A percentile compares a stretch with the other conserved stretches of the same genome.
Evolutionary conservation across 441 rosid genomes (phyloP).

Genomic region (Adansonia gregorii): DNA sequence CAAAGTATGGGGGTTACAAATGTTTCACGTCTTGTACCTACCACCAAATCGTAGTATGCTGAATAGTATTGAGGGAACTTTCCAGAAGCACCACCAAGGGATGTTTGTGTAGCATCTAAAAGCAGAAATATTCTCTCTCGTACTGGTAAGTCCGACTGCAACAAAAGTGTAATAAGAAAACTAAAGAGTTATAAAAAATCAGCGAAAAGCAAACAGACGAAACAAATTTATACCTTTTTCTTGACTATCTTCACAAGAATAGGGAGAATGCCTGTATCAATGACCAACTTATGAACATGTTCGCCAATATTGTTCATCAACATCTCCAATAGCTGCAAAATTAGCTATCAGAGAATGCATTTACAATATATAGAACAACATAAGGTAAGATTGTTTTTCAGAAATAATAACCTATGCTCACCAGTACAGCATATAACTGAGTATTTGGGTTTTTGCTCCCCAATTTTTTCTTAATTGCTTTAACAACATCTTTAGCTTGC

Average conservation of each 20-base stretch:
- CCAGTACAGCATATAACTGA: constrained; percentile 88
- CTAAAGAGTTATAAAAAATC: background rate
- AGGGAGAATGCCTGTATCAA: constrained; percentile 73
- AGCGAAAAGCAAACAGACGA: constrained; percentile 11
- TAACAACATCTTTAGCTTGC: constrained; percentile 80
- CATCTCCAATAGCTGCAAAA: constrained; percentile 88
- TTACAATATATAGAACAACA: constrained; percentile 21
- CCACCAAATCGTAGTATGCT: constrained; percentile 94
- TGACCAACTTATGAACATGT: constrained; percentile 74
- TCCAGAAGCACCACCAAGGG: constrained; percentile 92
- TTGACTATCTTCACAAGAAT: constrained; percentile 91
- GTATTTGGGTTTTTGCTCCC: constrained; percentile 71
- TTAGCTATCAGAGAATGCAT: background rate
- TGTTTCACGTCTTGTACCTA: constrained; percentile 44
- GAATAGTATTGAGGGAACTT: constrained; percentile 85
- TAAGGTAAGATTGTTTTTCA: constrained; percentile 6
- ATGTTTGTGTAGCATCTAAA: constrained; percentile 95
- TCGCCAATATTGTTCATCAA: constrained; percentile 96
- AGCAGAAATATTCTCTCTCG: constrained; percentile 95
- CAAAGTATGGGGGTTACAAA: background rate
- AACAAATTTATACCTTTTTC: constrained; percentile 74
- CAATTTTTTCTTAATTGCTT: constrained; percentile 86
- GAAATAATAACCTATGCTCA: constrained; percentile 37
- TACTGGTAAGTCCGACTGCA: constrained; percentile 83
- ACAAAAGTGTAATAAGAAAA: constrained; percentile 24